These are phyloP conservation scores for Isabelozyma gotoi DNA, from an alignment of 805 yeast species.

Conservation along the genomic window DNA sequence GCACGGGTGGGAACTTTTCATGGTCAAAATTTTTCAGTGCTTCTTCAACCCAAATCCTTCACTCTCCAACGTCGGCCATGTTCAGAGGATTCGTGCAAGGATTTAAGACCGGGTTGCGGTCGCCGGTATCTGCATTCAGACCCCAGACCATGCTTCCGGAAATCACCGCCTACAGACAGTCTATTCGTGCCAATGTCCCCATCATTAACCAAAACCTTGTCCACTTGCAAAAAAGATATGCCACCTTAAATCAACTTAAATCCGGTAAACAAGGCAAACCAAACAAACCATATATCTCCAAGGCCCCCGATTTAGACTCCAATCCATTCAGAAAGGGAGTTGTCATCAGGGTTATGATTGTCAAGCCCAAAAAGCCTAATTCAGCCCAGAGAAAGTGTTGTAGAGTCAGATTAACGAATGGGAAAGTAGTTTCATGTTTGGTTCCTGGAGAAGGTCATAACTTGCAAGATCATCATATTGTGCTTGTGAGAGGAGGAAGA, in stretches of 20 bases:
- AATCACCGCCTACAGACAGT: slow-evolving; percentile 8
- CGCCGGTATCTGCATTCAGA: not conserved
- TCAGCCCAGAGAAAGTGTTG: slow-evolving; percentile 97
- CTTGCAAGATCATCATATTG: slow-evolving; percentile 96
- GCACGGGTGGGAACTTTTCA: too few relatives aligned
- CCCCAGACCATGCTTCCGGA: not conserved
- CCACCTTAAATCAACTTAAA: slow-evolving; percentile 76
- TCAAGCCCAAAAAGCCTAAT: slow-evolving; percentile 97
- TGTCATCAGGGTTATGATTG: slow-evolving; percentile 86
- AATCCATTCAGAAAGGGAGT: slow-evolving; percentile 93
- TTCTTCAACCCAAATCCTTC: not conserved
- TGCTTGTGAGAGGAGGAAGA: slow-evolving; percentile 96
- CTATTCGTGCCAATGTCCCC: slow-evolving; percentile 15
- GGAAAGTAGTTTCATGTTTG: slow-evolving; percentile 84
- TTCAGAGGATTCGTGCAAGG: not conserved
- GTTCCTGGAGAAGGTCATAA: slow-evolving; percentile 99
- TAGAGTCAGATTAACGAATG: slow-evolving; percentile 89
- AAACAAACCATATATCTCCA: slow-evolving; percentile 49
- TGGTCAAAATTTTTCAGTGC: not conserved
- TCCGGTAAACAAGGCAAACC: slow-evolving; percentile 57
- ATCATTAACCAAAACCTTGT: slow-evolving; percentile 8
- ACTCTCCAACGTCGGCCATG: not conserved
- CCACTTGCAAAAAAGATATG: slow-evolving; percentile 47
- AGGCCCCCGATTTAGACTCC: slow-evolving; percentile 79
- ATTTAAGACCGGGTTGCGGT: not conserved